Base-by-base conservation (phyloP, 306 rosid genomes). In the Astragalus glycyphyllos region DNA sequence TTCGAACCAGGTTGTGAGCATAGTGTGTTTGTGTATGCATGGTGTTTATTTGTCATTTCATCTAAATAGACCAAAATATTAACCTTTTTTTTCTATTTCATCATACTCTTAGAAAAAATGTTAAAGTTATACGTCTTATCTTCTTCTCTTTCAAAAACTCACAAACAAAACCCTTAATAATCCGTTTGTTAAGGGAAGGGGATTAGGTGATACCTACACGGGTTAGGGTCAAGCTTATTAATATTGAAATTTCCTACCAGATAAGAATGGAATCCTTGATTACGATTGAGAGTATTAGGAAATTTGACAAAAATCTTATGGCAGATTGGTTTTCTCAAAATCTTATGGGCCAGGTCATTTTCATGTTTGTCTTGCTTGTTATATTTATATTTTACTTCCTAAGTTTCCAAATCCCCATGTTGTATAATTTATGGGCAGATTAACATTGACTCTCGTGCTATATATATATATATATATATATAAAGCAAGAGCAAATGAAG, bases 311-410 rank as follows among this genome's bases (percentile, higher is more conserved):
- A 12, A 44, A 23, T 31, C 38, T 34, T 45, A 12, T 46, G 54
- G 34, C 56, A 7, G 50, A 37, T 58, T 31, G 41, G 40, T 63
- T 57, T 48, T 20, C 42, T 65, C 66, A 5, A 65, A 59, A 49
- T 66, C 4, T 14, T 49, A 29, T 34, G 35, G 40, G 77, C 48
- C 15, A 29, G 50, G 73, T 75, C 82, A 29, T 58, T 72, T 14
- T 84, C 79, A 69, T 8, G 7, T 34, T 51, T 16, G 23, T 20
- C 2, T 20, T 20, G 23, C 23, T 20, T 20, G 23, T 20, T 20
- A 20, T 20, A 20, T 20, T 20, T 20, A 0, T 20, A 20, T 20
- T 20, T 20, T 0, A 2, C 23, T 20, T 20, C 23, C 23, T 20
- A 20, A 20, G 23, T 20, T 2, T 20, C 23, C 8, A 13, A 31